Evolutionary conservation across 2,329 filamentous ascomycete genomes (phyloP), one percentile per base, ranked within the genome.

Genomic region (Fusarium foetens): DNA sequence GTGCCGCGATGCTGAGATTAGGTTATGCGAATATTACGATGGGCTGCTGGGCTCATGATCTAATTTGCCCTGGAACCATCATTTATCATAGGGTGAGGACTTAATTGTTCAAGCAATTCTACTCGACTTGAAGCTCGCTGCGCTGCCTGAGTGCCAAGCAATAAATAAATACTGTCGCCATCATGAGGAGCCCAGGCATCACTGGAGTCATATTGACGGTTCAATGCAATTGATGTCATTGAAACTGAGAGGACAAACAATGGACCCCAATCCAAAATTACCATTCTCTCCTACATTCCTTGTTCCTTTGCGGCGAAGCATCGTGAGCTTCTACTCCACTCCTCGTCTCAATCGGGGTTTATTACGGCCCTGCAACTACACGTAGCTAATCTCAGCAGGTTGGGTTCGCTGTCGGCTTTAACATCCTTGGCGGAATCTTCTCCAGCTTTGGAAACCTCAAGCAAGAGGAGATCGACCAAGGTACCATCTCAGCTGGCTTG

Each of bases 391-490:
- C 8, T 0, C 7, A 27, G 4, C 4, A 70, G 66, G 42, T 33
- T 8, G 60, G 42, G 2, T 29, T 66, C 4, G 51, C 29, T 14
- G 63, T 51, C 0, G 60, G 60, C 0, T 25, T 70, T 1, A 35
- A 58, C 25, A 23, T 70, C 13, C 5, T 70, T 31, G n/a, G 52
- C 0, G 45, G 43, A 0, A 51, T 64, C 4, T 66, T 70, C 7
- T 55, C 48, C 29, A 19, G 46, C 17, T 10, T 70, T 2, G 58
- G 36, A 3, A 38, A 59, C 5, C 58, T 39, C 4, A 29, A 67
- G 7, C 36, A 51, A 2, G 68, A 72, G 0, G 55, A 69, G 36
- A 68, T 69, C 10, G 29, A 70, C 16, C 54, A 61, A 3, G 61
- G 29, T 7, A 46, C 29, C 2, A 70, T 70, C 27, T 52, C 49